phyloP scores from a whole-genome alignment of 1,284 basidiomycete genomes.

The Cerioporus squamosus region DNA sequence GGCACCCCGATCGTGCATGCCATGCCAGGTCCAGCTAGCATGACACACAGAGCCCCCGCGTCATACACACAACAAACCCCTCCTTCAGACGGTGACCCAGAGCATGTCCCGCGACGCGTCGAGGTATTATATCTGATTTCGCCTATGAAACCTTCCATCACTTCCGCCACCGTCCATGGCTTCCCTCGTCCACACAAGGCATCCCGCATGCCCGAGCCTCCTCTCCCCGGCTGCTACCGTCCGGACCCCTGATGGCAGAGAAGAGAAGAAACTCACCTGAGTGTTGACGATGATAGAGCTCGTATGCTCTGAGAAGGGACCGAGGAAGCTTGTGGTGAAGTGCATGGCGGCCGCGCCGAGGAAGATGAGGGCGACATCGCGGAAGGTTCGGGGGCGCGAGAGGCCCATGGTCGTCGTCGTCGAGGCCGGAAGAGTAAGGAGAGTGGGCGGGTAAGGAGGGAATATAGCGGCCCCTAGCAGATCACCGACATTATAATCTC shows the following conservation, averaged over 20 bases:
- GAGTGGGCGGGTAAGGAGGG: constrained; percentile 5
- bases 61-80: too few species aligned
- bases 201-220: background rate
- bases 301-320: constrained; percentile 35
- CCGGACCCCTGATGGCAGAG: background rate
- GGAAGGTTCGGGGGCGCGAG: constrained; percentile 34
- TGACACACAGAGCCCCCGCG: too few species aligned
- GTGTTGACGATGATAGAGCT: constrained; percentile 43
- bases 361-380: constrained; percentile 55
- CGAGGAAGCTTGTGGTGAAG: constrained; percentile 45
- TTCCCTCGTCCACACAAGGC: constrained; percentile 13
- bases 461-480: constrained; percentile 7
- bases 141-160: too few species aligned
- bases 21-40: too few species aligned
- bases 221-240: background rate
- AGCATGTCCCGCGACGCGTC: too few species aligned
- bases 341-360: constrained; percentile 58
- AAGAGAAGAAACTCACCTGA: constrained; percentile 21
- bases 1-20: too few species aligned
- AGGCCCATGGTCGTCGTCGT: constrained; percentile 24
- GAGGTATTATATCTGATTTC: too few species aligned
- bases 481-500: background rate
- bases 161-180: background rate
- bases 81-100: too few species aligned
- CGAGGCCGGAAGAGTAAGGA: constrained; percentile 2